Evolutionary conservation across 1,284 basidiomycete species (phyloP).

Genomic region (Trametes sp.): DNA sequence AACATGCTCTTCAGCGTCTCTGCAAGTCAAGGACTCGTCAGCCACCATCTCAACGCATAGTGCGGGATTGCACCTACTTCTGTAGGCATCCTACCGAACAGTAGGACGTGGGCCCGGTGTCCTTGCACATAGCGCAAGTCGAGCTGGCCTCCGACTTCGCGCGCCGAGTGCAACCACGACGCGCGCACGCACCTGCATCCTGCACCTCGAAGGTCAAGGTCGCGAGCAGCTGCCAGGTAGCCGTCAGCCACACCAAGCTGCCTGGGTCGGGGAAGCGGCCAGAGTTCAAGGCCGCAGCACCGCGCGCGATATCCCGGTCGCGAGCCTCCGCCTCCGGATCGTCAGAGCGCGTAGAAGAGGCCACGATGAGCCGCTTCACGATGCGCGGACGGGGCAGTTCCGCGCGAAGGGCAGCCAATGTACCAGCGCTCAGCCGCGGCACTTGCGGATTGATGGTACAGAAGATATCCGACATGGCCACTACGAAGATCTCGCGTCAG

Average conservation of each 20-base stretch:
- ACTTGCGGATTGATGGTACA: not conserved
- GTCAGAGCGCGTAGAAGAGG: not conserved
- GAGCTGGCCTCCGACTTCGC: not conserved
- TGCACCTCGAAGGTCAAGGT: not conserved
- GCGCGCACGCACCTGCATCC: not conserved
- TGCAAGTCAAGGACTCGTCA: not conserved
- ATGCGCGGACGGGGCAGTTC: not conserved
- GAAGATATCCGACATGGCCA: not conserved
- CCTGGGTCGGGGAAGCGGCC: not conserved
- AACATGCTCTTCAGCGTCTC: not conserved
- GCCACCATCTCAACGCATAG: not conserved
- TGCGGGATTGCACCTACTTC: not conserved
- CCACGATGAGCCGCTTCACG: not conserved
- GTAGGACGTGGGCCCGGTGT: not conserved
- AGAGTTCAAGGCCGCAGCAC: not conserved
- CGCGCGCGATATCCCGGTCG: not conserved
- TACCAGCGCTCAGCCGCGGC: not conserved
- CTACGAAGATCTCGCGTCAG: not conserved
- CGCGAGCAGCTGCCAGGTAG: slow-evolving; percentile 5
- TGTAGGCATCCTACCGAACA: not conserved
- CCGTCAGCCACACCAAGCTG: slow-evolving; percentile 2
- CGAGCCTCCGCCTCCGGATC: not conserved
- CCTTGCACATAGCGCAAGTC: not conserved
- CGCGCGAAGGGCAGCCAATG: not conserved
- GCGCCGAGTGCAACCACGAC: not conserved